A percentile compares a stretch with the other conserved stretches of the same genome.
Conservation (phyloP, 805 yeast species). For the Kodamaea lidongshanica region DNA sequence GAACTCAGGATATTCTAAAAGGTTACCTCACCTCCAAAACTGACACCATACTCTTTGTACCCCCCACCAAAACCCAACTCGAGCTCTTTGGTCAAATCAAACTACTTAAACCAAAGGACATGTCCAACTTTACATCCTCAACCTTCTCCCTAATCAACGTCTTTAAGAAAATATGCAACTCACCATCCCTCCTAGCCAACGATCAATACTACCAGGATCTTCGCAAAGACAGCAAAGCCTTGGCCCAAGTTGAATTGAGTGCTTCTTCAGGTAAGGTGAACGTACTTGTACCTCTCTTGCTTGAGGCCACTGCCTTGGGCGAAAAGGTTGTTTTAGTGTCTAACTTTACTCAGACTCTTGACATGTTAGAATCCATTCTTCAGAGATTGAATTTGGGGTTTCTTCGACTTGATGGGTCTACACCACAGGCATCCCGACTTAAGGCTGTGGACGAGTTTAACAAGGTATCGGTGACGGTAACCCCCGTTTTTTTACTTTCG, state of each 20-base stretch:
- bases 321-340: conserved; percentile 87
- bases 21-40: conserved; percentile 66
- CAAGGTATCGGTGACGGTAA: conserved; percentile 28
- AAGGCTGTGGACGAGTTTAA: conserved; percentile 66
- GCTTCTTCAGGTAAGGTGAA: conserved; percentile 53
- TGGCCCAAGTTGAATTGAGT: conserved; percentile 10
- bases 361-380: conserved; percentile 58
- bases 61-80: conserved; percentile 62
- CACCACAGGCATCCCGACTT: conserved; percentile 62
- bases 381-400: conserved; percentile 44
- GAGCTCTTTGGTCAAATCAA: conserved; percentile 48
- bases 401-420: conserved; percentile 76
- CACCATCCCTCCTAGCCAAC: conserved; percentile 56
- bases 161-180: conserved; percentile 76
- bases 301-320: conserved; percentile 34
- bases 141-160: conserved; percentile 61
- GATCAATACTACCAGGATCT: conserved; percentile 39
- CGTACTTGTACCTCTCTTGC: conserved; percentile 51
- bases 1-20: conserved; percentile 54
- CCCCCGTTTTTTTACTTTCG: conserved; percentile 68
- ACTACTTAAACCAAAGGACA: conserved; percentile 28
- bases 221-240: conserved; percentile 6
- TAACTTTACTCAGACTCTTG: conserved; percentile 81
- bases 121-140: conserved; percentile 21
- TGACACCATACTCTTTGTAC: conserved; percentile 71